Conservation (phyloP, 2,329 filamentous ascomycete genomes). For the Mariannaea elegans region DNA sequence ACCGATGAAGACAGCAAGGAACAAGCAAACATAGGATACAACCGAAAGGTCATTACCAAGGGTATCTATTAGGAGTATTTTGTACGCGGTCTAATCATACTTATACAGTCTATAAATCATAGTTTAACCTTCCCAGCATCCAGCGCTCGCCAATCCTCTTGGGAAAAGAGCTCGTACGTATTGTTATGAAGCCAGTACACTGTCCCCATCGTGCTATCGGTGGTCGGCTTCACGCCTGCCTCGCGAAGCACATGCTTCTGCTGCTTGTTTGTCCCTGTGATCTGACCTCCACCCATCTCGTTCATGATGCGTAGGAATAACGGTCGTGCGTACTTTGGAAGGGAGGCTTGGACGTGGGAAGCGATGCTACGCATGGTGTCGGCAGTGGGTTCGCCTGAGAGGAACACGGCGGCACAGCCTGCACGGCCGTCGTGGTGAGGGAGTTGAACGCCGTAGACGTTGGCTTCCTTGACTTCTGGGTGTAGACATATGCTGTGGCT, state of each 20-base stretch:
- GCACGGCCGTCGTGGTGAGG: constrained; percentile 86
- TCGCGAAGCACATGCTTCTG: constrained; percentile 79
- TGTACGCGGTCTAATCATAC: neutral
- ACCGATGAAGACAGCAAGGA: too few species aligned
- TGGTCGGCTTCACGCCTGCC: constrained; percentile 74
- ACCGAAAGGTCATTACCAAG: neutral
- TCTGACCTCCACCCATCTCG: constrained; percentile 63
- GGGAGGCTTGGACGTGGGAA: constrained; percentile 60
- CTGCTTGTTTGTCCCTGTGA: constrained; percentile 89
- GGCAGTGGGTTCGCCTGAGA: constrained; percentile 57
- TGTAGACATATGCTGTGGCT: constrained; percentile 77
- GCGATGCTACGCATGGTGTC: constrained; percentile 68
- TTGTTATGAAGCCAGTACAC: constrained; percentile 73
- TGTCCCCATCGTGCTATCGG: constrained; percentile 56
- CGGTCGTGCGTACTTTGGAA: constrained; percentile 81
- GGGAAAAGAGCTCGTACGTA: constrained; percentile 73
- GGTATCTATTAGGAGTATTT: neutral
- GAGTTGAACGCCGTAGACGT: constrained; percentile 84
- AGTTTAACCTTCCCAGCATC: constrained; percentile 75
- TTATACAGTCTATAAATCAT: constrained; percentile 45
- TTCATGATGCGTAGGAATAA: constrained; percentile 77
- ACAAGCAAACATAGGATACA: neutral
- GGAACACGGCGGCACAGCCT: constrained; percentile 77
- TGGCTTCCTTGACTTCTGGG: constrained; percentile 75
- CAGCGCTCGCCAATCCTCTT: constrained; percentile 74